Base-by-base conservation (phyloP, 345 rosid genomes). In the Moringa oleifera region DNA sequence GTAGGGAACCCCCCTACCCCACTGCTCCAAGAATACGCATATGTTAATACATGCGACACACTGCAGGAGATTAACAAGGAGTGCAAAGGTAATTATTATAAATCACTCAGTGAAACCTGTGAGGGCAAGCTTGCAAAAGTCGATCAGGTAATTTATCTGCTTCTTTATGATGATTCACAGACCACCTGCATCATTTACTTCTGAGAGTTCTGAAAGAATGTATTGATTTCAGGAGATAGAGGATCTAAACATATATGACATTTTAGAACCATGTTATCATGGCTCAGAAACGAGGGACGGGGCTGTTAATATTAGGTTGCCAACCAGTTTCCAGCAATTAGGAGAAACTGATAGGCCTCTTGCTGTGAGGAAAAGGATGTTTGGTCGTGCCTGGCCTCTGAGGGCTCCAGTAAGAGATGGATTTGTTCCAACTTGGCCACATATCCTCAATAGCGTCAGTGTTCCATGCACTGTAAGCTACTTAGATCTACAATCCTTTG, bases 361-460 rank as follows among this genome's bases (percentile, higher is more conserved):
- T 62, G 80, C 86, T 36, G 96, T 89, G 60, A 73, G 91, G 36
- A 84, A 68, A 58, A 86, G 96, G 76, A 82, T 92, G 87, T 92
- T 87, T 65, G 95, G 98, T 58, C 96, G 93, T 16, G 89, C 96
- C 7, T 90, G 98, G 98, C 98, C 98, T 24, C 25, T 90, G 33
- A 77, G 91, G 65, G 85, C 87, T 67, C 75, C 81, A 55, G 96
- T 88, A n/a, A 87, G 85, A 81, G 89, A 80, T 25, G 97, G 97
- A 55, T 59, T 74, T 58, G 83, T 93, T 73, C 96, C 94, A 61
- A 86, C 82, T 58, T 93, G 98, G 98, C 83, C 97, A 18, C 83
- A 93, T 71, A 75, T 93, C 65, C 80, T 80, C 50, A 73, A 73
- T 60, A 54, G 63, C 65, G 0, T 24, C 0, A 2, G 22, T 21